A percentile compares a stretch with the other conserved stretches of the same genome.
Conservation (phyloP, 164 flowering plant species). For the Magnolia officinalis region DNA sequence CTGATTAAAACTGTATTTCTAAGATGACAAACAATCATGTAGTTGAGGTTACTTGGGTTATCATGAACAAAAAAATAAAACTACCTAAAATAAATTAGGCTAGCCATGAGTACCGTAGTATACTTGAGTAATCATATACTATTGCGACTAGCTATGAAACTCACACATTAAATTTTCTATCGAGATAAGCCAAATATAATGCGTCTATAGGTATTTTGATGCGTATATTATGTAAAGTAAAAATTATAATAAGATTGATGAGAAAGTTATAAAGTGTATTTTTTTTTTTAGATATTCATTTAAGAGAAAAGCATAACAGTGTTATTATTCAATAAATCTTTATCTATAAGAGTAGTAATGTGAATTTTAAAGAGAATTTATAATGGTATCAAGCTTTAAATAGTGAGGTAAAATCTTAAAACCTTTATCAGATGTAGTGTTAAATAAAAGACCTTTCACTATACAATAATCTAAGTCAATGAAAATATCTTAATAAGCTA, state of each 20-base stretch:
- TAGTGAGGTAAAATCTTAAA: not conserved
- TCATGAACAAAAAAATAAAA: too few relatives aligned
- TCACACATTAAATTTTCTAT: not conserved
- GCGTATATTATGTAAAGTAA: not conserved
- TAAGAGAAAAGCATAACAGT: not conserved
- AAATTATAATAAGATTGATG: too few relatives aligned
- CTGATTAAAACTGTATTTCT: not conserved
- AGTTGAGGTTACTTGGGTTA: not conserved
- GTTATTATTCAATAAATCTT: not conserved
- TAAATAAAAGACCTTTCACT: too few relatives aligned
- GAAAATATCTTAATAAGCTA: too few relatives aligned
- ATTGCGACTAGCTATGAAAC: not conserved
- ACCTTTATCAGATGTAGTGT: not conserved
- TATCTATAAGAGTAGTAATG: not conserved
- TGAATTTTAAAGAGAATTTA: not conserved
- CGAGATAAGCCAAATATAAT: not conserved
- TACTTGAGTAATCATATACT: not conserved
- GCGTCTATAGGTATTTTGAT: not conserved
- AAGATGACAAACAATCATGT: too few relatives aligned
- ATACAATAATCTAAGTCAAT: not conserved
- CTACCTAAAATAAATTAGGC: not conserved
- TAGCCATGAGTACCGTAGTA: not conserved
- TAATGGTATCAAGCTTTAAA: too few relatives aligned
- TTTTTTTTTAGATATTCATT: too few relatives aligned
- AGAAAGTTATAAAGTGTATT: too few relatives aligned